Base-by-base conservation (phyloP, 768 basidiomycete species). In the Suillus lakei region DNA sequence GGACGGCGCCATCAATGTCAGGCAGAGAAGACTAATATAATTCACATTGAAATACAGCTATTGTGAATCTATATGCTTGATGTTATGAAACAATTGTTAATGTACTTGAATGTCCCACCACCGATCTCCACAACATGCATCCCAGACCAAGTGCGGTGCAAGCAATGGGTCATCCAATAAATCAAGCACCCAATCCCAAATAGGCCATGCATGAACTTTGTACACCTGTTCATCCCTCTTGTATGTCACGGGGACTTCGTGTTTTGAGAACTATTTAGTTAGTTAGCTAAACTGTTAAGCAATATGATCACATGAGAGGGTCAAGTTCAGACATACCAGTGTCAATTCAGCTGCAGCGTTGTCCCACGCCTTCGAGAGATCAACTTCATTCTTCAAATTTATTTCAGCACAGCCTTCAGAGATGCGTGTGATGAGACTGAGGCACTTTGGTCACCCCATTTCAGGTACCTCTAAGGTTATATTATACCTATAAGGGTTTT, bases 71-170 rank as follows among this genome's bases (percentile, higher is more conserved):
- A 41, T 26, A 46, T 60, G 39, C 15, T 15, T 41, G 18, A 34
- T 9, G 10, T 6, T n/a, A 8, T 62, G 48, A 63, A 55, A 58
- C 7, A 16, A 50, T 2, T 32, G 5, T 0, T 48, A 3, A 67
- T 66, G 23, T 64, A 81, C 82, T 72, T 82, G 79, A 9, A 77
- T 67, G 2, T 79, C 69, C 80, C 80, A 82, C 59, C 71, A 80
- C 5, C 58, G 13, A 41, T 80, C 60, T 2, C 71, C 80, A n/a
- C 56, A 61, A 23, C 71, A 41, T 9, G 77, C 77, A 73, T 79
- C 73, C 76, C 79, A 81, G 23, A 69, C 67, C 59, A 77, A 75
- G 3, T 73, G 60, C 1, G 66, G 67, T 1, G 51, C 53, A 12
- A 68, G 60, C 16, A 61, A 16, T 9, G 56, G n/a, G 41, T 66